These are phyloP conservation scores for Candida tallmaniae DNA, from an alignment of 805 yeast species.

Conservation along the genomic window DNA sequence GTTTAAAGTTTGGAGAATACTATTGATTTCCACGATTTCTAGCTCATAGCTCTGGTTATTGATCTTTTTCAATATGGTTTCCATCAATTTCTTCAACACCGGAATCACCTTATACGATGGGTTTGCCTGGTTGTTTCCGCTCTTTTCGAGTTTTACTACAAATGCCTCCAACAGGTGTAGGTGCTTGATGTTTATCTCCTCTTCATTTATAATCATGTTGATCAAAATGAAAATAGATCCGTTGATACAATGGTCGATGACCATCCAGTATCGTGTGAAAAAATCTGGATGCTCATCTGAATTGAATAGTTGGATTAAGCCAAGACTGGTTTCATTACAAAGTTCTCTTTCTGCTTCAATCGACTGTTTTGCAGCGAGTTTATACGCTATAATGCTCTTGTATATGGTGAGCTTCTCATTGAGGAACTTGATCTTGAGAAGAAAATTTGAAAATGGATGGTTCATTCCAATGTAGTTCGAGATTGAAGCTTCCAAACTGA, in stretches of 20 bases:
- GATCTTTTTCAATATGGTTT: conserved; percentile 3
- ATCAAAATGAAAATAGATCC: conserved; percentile 8
- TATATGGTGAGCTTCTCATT: conserved; percentile 4
- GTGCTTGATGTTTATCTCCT: neutral
- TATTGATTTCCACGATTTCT: conserved; percentile 5
- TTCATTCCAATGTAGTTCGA: neutral
- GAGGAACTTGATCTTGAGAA: conserved; percentile 2
- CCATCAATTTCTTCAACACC: conserved; percentile 3
- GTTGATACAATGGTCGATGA: conserved; percentile 6
- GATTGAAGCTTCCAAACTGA: neutral
- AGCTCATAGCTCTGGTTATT: conserved; percentile 4
- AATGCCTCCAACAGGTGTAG: conserved; percentile 1
- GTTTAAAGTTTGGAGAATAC: conserved; percentile 1
- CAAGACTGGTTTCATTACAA: neutral
- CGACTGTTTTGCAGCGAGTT: neutral
- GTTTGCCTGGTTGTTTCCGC: neutral
- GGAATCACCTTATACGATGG: conserved; percentile 1
- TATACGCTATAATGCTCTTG: neutral
- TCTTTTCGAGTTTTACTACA: neutral
- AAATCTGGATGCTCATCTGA: conserved; percentile 5
- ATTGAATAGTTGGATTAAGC: conserved; percentile 5
- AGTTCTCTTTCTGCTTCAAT: conserved; percentile 2
- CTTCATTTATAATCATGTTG: conserved; percentile 6
- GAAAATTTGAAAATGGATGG: neutral
- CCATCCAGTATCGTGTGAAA: conserved; percentile 9